phyloP scores from a whole-genome alignment of 306 rosid species.

The Acmispon strigosus region DNA sequence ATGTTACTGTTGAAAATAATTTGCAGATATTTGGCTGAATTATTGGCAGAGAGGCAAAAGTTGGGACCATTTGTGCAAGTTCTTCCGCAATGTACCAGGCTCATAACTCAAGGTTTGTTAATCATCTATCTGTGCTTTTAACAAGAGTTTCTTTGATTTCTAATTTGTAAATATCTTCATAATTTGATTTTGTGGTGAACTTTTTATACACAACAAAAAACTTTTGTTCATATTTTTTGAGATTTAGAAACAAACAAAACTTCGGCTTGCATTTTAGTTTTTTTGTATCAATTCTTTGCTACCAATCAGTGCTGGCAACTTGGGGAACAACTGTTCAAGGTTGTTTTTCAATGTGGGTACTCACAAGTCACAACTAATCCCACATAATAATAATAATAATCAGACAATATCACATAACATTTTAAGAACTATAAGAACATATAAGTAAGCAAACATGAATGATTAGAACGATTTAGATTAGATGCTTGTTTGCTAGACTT shows the following conservation, averaged over 20 bases:
- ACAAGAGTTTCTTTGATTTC: background rate
- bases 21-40: slow-evolving; percentile 71
- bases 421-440: background rate
- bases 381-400: background rate
- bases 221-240: too few relatives aligned
- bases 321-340: background rate
- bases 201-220: background rate
- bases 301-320: background rate
- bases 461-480: background rate
- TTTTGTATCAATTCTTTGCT: background rate
- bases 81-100: slow-evolving; percentile 66
- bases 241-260: too few relatives aligned
- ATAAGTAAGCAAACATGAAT: background rate
- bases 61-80: slow-evolving; percentile 79
- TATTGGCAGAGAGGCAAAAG: slow-evolving; percentile 74
- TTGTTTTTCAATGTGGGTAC: background rate
- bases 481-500: background rate
- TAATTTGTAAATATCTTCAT: background rate
- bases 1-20: background rate
- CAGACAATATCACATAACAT: background rate
- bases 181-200: background rate
- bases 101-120: slow-evolving; percentile 62
- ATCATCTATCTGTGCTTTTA: background rate
- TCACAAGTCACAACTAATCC: background rate
- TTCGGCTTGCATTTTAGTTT: too few relatives aligned